These are phyloP conservation scores for Fusarium tupiense DNA, from an alignment of 2,329 filamentous ascomycete genomes.

Conservation along the genomic window DNA sequence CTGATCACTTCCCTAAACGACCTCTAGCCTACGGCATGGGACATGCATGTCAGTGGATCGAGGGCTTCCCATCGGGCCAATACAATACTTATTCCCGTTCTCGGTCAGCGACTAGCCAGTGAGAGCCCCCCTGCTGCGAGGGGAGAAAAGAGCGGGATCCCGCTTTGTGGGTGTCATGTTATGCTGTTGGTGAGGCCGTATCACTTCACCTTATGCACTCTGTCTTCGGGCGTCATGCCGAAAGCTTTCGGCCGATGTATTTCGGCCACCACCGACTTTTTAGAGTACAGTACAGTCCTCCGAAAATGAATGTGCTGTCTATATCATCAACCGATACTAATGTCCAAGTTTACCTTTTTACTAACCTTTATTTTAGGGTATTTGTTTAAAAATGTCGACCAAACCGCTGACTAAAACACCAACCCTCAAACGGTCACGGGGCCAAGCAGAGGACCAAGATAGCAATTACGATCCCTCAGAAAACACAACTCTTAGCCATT, in stretches of 20 bases:
- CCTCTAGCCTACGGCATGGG: background rate
- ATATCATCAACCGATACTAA: background rate
- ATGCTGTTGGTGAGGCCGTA: background rate
- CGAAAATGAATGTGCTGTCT: background rate
- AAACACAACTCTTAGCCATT: background rate
- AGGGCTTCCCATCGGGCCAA: background rate
- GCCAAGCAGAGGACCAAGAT: background rate
- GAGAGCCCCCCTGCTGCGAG: background rate
- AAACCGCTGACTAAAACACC: background rate
- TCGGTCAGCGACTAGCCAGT: background rate
- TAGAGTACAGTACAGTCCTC: background rate
- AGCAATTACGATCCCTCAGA: background rate
- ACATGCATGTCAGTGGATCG: background rate
- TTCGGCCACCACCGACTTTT: constrained; percentile 29
- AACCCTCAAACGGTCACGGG: background rate
- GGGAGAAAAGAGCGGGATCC: background rate
- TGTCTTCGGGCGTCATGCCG: constrained; percentile 1
- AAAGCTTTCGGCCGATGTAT: constrained; percentile 28
- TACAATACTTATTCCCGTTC: background rate
- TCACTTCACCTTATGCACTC: background rate
- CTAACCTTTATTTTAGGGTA: background rate
- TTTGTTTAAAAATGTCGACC: background rate
- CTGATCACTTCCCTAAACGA: background rate
- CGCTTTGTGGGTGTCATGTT: background rate
- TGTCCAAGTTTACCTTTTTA: background rate